Base-by-base conservation (phyloP, 306 rosid species). In the Prunus kanzakura region DNA sequence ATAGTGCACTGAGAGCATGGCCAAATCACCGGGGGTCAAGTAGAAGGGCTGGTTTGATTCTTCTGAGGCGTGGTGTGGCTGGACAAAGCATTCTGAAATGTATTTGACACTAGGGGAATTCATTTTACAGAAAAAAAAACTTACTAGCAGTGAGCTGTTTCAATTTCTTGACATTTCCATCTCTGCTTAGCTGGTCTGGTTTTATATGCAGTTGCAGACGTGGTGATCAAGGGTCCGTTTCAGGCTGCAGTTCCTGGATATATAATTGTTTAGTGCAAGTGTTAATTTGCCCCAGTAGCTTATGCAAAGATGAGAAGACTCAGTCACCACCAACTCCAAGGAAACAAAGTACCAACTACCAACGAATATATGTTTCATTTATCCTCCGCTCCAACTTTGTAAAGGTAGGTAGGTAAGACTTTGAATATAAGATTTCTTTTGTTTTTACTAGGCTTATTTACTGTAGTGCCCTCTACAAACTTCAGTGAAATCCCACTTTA, bases 1-100 rank as follows among this genome's bases (percentile, higher is more conserved):
- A 3, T 91, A 88, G 67, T 86, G 64, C 1, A 1, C 25, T 0
- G 96, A 85, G 52, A 91, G 69, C 91, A 87, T 67, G 51, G 43
- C n/a, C 3, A 88, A 60, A 56, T 91, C 97, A 69, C 69, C 75
- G 1, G 89, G 91, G 6, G 79, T 1, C 49, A 93, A 67, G 86
- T 88, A 23, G 16, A 72, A 66, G 58, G 83, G 82, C 43, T 69
- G 55, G 55, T 80, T 74, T 8, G 84, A 74, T 11, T 74, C 83
- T 25, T 82, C 60, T 0, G 81, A 35, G 54, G 62, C 51, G 8
- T 25, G 38, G 32, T 64, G 55, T 6, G 89, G 81, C 58, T 80
- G 76, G 46, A 86, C 9, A 16, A 82, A 82, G 49, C 79, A 80
- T 56, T 82, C 83, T 45, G 83, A 86, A 19, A 82, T 60, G 64